Base-by-base conservation (phyloP, 1,284 basidiomycete genomes). In the Tausonia pullulans region DNA sequence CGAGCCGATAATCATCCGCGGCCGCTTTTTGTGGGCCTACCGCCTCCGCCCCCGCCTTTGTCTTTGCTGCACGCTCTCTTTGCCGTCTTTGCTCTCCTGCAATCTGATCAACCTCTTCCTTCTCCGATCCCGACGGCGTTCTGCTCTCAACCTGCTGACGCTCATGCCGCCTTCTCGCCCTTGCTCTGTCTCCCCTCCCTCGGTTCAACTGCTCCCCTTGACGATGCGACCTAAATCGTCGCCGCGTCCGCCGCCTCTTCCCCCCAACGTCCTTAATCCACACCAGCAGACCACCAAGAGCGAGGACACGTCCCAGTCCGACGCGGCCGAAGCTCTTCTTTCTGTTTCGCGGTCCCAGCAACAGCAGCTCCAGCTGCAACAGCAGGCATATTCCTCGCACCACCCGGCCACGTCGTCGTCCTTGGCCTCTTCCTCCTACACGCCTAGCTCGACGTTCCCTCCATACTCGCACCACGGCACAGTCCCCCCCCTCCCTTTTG, bases 321-420 rank as follows among this genome's bases (percentile, higher is more conserved):
- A 62, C 44, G 65, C 65, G 6, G 65, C 65, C 46, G 65, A 66
- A 43, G 65, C 65, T 8, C 61, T 66, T 41, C 62, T 66, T 45
- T 66, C 65, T 43, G 65, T 66, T 58, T 62, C 61, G 9, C 56
- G 65, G n/a, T 62, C 65, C 1, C 54, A 57, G n/a, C 44, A 39
- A 13, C 46, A 44, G 49, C 59, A 60, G 50, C 55, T 43, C 3
- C 45, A 57, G 27, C 27, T 1, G 27, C 27, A 27, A 27, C 27
- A 27, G 27, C 27, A 27, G 27, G 27, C 27, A 27, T 27, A 27
- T 2, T 27, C 27, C 27, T 27, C 27, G 27, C 27, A 27, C 27
- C 27, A 27, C 27, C 27, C 27, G 27, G 27, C 43, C 43, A 45
- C 55, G 53, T 9, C 53, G 39, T 7, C 43, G 43, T 11, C 6